Base-by-base conservation (phyloP, 495 filamentous ascomycete genomes). In the Penicillium robsamsonii region DNA sequence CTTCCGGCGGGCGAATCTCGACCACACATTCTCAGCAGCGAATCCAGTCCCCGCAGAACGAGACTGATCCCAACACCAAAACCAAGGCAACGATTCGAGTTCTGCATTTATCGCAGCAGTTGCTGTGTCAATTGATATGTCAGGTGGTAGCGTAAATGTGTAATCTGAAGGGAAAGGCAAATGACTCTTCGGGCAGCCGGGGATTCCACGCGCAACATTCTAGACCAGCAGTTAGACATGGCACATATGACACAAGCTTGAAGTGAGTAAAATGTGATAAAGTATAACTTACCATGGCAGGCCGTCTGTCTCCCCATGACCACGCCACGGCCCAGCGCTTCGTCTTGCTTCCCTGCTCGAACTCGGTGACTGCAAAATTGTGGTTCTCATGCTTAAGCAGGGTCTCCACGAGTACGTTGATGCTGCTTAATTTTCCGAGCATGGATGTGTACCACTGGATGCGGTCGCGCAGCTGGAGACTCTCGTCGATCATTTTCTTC, bases 361-460 rank as follows among this genome's bases (percentile, higher is more conserved):
- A 88, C 59, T 87, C 84, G 0, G 85, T 89, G 3, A 96, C 84
- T 7, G 91, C 93, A 56, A 84, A 97, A 70, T 98, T 98, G 12
- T 77, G 68, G 35, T 92, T 81, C 0, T 74, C 78, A 9, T 81
- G 69, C 10, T 74, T 74, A 31, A 77, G 81, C 0, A 98, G 72
- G 29, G 70, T 72, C 17, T 82, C 78, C 0, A 96, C 72, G 0
- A 97, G 68, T 0, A 70, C 55, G 3, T 84, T 77, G 5, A 96
- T 74, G 54, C 88, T 94, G 31, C 81, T 84, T 27, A 89, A 73
- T 59, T 94, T 95, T 0, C 94, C 94, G 0, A 97, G 75, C 90
- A 98, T 96, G 25, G 84, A 85, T 3, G 89, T 96, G 67, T 92
- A 97, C 94, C 94, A 97, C 47, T 82, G 83, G 9, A 93, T 81